phyloP scores from a whole-genome alignment of 129 eudicot species.

The Flaveria sonorensis region DNA sequence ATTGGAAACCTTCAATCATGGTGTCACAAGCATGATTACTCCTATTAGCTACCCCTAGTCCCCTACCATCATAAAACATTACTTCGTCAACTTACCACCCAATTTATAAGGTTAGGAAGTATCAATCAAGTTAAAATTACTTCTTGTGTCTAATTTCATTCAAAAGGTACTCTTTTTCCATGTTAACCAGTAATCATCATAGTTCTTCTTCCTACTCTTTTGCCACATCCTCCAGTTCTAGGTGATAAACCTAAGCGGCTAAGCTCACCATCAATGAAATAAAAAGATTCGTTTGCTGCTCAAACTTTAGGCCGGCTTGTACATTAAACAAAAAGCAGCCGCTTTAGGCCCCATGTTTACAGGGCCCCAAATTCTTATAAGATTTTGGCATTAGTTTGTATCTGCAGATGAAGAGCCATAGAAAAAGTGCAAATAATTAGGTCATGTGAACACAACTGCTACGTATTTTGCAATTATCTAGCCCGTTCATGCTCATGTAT shows the following conservation, averaged over 20 bases:
- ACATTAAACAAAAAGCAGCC: too few relatives aligned
- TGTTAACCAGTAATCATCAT: conserved; percentile 5
- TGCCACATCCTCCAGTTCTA: conserved; percentile 5
- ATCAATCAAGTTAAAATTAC: background rate
- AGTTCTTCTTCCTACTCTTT: background rate
- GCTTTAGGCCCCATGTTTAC: too few relatives aligned
- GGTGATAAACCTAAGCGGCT: conserved; percentile 1
- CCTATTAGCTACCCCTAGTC: background rate
- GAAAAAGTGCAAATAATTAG: too few relatives aligned
- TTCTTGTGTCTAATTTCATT: background rate
- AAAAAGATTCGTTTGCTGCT: too few relatives aligned
- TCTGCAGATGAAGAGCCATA: too few relatives aligned
- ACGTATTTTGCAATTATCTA: too few relatives aligned
- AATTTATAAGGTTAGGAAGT: background rate
- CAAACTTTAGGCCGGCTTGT: too few relatives aligned
- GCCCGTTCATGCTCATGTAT: too few relatives aligned
- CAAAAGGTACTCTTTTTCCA: background rate
- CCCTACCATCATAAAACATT: background rate
- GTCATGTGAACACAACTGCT: too few relatives aligned
- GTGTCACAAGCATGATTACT: background rate
- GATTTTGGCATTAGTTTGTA: too few relatives aligned
- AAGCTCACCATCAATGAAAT: background rate
- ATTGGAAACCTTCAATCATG: background rate
- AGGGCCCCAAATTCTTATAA: too few relatives aligned
- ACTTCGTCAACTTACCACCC: background rate